Evolutionary conservation across 2,329 filamentous ascomycete species (phyloP), one percentile per base, ranked within the genome.

Genomic region (Monosporascus sp.): DNA sequence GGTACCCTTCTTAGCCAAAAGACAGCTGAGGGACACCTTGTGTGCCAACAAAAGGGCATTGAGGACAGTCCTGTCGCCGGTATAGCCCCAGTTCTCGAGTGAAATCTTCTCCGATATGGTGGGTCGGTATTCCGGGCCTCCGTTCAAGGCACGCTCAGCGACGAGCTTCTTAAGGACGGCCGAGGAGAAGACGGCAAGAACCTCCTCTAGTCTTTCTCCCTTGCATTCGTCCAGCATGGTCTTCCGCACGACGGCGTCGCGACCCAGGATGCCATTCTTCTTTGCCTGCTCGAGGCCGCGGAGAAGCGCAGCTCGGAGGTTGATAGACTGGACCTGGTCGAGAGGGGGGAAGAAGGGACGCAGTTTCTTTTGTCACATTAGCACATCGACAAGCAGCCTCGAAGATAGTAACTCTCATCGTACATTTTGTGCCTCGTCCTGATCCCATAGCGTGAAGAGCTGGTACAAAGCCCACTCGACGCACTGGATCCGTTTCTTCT

Each of bases 151-250:
- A 39, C 74, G 66, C 43, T 74, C 72, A 0, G 77, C 74, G 1
- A 88, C 71, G 1, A 82, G 70, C 64, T 87, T 90, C 65, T 88
- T 88, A 57, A 97, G 70, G 1, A 96, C 91, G 0, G 85, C 82
- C 15, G 88, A 89, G 1, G 93, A 97, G 63, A 99, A 95, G 0
- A 84, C 78, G 3, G 90, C 84, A 27, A 97, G 77, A 1, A 96
- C 74, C 66, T 99, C 94, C 67, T 92, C 91, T 51, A 97, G 82
- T 58, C 90, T 86, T 51, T 96, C 91, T 6, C 93, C 93, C 60
- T 88, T 92, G 73, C 94, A 99, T 63, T 99, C 93, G 67, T 99
- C 94, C 50, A 99, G 77, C 89, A 97, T 96, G 0, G 90, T 96
- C 74, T 96, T 97, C 50, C 94, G 84, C 35, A 97, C 73, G 1